Percentiles rank a stretch among this genome's conserved stretches.
These are phyloP conservation scores for Stenogyne calaminthoides DNA, from an alignment of 305 asterid genomes.

Conservation along the genomic window DNA sequence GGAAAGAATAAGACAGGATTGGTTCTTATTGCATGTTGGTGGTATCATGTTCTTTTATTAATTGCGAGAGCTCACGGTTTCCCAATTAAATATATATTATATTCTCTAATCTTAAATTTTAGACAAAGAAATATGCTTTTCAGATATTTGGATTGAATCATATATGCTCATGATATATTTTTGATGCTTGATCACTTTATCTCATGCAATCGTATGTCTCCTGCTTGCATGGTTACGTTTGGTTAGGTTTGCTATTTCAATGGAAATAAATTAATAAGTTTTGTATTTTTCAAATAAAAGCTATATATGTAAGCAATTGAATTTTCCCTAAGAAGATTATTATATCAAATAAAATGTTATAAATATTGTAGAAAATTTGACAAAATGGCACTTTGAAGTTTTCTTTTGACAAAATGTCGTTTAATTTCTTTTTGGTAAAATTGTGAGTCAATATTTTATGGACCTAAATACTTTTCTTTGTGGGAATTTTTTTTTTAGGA, in stretches of 20 bases:
- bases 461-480: too few species aligned
- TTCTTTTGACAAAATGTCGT: too few species aligned
- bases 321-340: too few species aligned
- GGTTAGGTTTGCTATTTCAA: background rate
- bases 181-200: background rate
- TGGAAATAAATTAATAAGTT: too few species aligned
- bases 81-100: background rate
- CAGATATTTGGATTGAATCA: background rate
- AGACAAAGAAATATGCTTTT: slow-evolving; percentile 20
- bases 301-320: too few species aligned
- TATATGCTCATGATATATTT: background rate
- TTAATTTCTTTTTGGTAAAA: too few species aligned
- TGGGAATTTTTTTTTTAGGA: too few species aligned
- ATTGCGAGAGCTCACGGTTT: slow-evolving; percentile 13
- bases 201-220: background rate
- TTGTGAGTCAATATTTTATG: too few species aligned
- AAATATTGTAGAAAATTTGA: too few species aligned
- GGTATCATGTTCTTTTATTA: slow-evolving; percentile 37
- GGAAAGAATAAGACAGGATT: slow-evolving; percentile 17
- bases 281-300: too few species aligned
- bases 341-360: too few species aligned
- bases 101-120: slow-evolving; percentile 4
- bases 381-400: too few species aligned
- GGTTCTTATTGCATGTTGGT: slow-evolving; percentile 42
- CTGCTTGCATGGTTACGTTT: background rate